Percentiles rank a stretch among this genome's conserved stretches.
Evolutionary conservation across 2,329 filamentous ascomycete genomes (phyloP).

Genomic region (Nemania sp.): DNA sequence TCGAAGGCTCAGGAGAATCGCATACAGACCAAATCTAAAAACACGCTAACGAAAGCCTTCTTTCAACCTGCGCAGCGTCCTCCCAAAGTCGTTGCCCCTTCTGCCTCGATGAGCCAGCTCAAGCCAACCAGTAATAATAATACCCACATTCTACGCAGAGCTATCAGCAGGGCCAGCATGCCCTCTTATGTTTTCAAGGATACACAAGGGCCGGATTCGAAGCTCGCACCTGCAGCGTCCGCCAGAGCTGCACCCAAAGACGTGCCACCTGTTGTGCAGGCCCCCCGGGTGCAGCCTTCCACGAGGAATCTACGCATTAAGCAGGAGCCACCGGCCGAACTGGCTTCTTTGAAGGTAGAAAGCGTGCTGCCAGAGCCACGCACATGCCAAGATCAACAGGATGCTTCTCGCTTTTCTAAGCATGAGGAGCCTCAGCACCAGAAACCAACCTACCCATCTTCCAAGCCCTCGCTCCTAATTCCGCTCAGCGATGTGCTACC

Average conservation of each 20-base stretch:
- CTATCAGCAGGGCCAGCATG: conserved; percentile 7
- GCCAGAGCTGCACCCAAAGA: conserved; percentile 7
- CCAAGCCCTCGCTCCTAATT: conserved; percentile 1
- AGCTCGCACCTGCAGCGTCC: conserved; percentile 7
- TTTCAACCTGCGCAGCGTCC: conserved; percentile 45
- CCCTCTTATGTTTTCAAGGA: conserved; percentile 36
- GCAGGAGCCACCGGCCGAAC: conserved; percentile 15
- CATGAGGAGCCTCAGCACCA: conserved; percentile 1
- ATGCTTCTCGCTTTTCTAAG: neutral
- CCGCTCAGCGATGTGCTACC: neutral
- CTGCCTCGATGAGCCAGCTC: conserved; percentile 32
- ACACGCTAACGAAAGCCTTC: conserved; percentile 42
- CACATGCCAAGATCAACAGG: conserved; percentile 1
- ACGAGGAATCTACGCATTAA: neutral
- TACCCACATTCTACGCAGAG: conserved; percentile 3
- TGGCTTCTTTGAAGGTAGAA: neutral
- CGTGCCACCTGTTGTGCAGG: neutral
- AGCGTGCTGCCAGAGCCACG: neutral
- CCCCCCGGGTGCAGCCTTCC: conserved; percentile 19
- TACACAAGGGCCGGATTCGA: conserved; percentile 4
- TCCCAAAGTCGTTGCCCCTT: conserved; percentile 31
- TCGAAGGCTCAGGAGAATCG: conserved; percentile 52
- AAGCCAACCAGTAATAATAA: conserved; percentile 1
- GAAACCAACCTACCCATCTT: conserved; percentile 7
- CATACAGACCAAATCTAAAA: conserved; percentile 20